phyloP scores from a whole-genome alignment of 495 filamentous ascomycete genomes.

The Xylaria venustula region DNA sequence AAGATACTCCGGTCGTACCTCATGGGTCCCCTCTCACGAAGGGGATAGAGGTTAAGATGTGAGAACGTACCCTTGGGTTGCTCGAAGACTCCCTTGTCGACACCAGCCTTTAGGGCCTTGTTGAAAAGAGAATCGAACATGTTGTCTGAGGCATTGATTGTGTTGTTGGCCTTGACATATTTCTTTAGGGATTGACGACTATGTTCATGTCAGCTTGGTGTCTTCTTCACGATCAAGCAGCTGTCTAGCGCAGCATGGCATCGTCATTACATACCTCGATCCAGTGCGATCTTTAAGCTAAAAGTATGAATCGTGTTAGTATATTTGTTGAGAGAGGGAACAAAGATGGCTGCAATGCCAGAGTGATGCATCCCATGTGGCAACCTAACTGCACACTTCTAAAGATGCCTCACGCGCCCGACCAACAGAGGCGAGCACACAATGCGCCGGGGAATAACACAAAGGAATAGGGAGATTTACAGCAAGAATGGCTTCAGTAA shows the following conservation, averaged over 20 bases:
- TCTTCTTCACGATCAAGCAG: neutral
- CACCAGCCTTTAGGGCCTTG: slow-evolving; percentile 83
- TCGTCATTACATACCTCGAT: slow-evolving; percentile 54
- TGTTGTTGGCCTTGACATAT: slow-evolving; percentile 96
- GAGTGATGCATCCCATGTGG: slow-evolving; percentile 6
- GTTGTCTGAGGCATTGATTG: slow-evolving; percentile 64
- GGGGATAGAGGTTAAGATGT: neutral
- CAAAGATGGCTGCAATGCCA: neutral
- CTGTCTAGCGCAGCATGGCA: slow-evolving; percentile 1
- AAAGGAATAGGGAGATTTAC: slow-evolving; percentile 50
- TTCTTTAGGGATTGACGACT: slow-evolving; percentile 98
- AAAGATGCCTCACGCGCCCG: slow-evolving; percentile 21
- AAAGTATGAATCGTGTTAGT: slow-evolving; percentile 43
- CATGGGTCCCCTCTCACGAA: too few relatives aligned
- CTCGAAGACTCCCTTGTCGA: slow-evolving; percentile 83
- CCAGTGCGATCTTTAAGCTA: slow-evolving; percentile 68
- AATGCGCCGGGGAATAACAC: slow-evolving; percentile 35
- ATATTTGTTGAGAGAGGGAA: slow-evolving; percentile 15
- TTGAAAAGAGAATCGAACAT: slow-evolving; percentile 93
- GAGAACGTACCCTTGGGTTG: slow-evolving; percentile 85
- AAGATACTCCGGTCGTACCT: too few relatives aligned
- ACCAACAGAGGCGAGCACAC: slow-evolving; percentile 18
- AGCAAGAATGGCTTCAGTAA: slow-evolving; percentile 65
- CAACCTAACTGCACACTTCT: slow-evolving; percentile 18
- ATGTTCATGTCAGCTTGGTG: slow-evolving; percentile 35